Conservation (phyloP, 805 yeast genomes). For the Yarrowia keelungensis region DNA sequence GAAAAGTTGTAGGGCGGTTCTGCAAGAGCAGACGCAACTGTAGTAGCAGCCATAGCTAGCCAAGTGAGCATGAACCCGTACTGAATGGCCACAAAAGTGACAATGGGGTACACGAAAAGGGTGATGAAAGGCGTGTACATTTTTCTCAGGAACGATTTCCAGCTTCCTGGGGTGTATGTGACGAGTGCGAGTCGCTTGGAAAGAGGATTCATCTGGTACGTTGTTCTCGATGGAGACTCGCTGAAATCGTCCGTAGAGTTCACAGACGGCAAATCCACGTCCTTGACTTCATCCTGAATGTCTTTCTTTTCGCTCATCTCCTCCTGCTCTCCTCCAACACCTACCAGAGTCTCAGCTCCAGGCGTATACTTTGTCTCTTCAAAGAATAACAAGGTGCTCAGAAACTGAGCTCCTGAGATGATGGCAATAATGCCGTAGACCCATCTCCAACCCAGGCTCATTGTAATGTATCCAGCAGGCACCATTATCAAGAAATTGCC, state of each 20-base stretch:
- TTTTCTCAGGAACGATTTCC: conserved; percentile 9
- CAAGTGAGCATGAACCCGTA: conserved; percentile 39
- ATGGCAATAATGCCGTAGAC: conserved; percentile 43
- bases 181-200: conserved; percentile 15
- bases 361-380: conserved; percentile 43
- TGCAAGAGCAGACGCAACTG: conserved; percentile 16
- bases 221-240: background rate
- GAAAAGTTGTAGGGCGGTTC: conserved; percentile 39
- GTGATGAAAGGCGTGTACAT: conserved; percentile 32
- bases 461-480: conserved; percentile 44
- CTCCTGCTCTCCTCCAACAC: no score
- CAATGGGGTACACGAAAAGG: conserved; percentile 32
- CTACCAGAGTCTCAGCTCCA: no score
- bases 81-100: conserved; percentile 34
- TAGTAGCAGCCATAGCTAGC: conserved; percentile 36
- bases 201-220: background rate
- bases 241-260: background rate
- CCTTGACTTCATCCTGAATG: background rate
- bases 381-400: conserved; percentile 40
- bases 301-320: background rate
- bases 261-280: no score
- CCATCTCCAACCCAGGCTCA: conserved; percentile 45
- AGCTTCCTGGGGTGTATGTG: conserved; percentile 28
- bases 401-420: conserved; percentile 40
- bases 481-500: conserved; percentile 44